Evolutionary conservation across 2,329 filamentous ascomycete species (phyloP), one percentile per base, ranked within the genome.

Genomic region (Apiospora arundinis): DNA sequence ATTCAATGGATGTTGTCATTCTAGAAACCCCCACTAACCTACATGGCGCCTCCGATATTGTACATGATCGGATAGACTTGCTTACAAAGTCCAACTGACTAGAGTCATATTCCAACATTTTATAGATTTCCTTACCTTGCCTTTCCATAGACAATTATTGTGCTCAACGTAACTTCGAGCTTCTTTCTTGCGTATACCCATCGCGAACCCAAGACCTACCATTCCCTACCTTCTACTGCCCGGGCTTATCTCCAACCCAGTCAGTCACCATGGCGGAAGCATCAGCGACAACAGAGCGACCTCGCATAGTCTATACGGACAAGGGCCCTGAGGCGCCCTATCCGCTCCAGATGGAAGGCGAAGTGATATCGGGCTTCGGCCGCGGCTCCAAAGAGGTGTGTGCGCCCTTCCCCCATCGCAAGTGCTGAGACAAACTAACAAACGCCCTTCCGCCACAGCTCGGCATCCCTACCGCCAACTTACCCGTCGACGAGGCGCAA

Each of bases 401-500:
- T 80, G 56, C 25, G 52, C 67, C 28, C 69, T 60, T 49, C 65
- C 32, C 32, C 45, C 66, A 66, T 48, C 49, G 40, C 18, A 66
- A 60, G 16, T 48, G 44, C 8, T 42, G 46, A 25, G 46, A 32
- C 28, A 46, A 45, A 52, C 48, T 67, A 46, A 67, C 66, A 67
- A 28, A 14, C 18, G 40, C 46, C 46, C 67, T 28, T 60, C 69
- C 70, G 74, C 37, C 32, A 48, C 69, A 97, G 91, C 93, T 98
- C 80, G 95, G 95, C 76, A 98, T 98, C 80, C 96, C 96, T 2
- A 98, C 96, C 1, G 96, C 96, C 80, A 99, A 98, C 85, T 90
- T 98, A 63, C 91, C 91, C 77, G 92, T 95, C 68, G 91, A 92
- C 81, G 86, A 87, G 70, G 78, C 89, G 77, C 81, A 86, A 8